Percentiles rank a stretch among this genome's conserved stretches.
Evolutionary conservation across 2,329 filamentous ascomycete species (phyloP).

Genomic region (Pseudogymnoascus verrucosus): DNA sequence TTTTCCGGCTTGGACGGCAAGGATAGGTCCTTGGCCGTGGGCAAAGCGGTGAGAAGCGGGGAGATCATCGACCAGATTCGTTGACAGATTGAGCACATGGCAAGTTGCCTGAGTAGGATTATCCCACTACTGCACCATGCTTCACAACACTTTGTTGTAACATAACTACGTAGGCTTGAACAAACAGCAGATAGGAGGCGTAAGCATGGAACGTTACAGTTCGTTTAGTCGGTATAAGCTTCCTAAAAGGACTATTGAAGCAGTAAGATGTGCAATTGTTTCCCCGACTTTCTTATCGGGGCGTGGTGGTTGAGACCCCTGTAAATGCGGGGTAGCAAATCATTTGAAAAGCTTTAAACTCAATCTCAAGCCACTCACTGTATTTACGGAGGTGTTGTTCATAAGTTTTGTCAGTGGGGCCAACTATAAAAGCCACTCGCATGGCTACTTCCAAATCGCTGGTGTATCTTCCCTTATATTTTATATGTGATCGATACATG

Average conservation of each 20-base stretch:
- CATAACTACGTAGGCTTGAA: not conserved
- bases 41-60: not conserved
- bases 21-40: not conserved
- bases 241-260: not conserved
- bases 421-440: too few relatives aligned
- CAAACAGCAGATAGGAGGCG: not conserved
- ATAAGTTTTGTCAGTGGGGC: too few relatives aligned
- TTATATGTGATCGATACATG: too few relatives aligned
- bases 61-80: not conserved
- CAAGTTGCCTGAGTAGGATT: not conserved
- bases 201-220: slow-evolving; percentile 1
- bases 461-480: too few relatives aligned
- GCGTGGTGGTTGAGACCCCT: not conserved
- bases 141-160: not conserved
- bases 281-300: not conserved
- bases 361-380: not conserved
- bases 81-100: not conserved
- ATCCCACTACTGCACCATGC: not conserved
- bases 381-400: not conserved
- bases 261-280: not conserved
- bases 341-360: not conserved
- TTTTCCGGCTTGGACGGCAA: not conserved
- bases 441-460: too few relatives aligned
- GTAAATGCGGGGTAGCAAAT: not conserved
- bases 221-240: not conserved